Evolutionary conservation across 805 yeast species (phyloP), one percentile per base, ranked within the genome.

Genomic region (Lipomyces kockii): DNA sequence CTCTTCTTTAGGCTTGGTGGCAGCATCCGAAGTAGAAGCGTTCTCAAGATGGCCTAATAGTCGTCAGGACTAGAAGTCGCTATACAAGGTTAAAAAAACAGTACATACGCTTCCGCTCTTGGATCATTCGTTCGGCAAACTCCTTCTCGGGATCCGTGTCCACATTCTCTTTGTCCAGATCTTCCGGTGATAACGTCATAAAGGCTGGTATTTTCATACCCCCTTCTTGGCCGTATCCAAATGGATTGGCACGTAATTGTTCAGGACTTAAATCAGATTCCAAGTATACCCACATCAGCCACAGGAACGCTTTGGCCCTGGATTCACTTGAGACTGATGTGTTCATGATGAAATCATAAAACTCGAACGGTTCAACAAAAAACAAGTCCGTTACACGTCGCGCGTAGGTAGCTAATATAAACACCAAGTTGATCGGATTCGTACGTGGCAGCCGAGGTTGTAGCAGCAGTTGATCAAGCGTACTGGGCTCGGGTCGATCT

Each of bases 211-310:
- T 79, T 54, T 70, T 66, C 9, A 82, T 76, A 34, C 85, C 82
- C 27, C 66, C 73, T 14, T 69, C 74, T 22, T 69, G 73, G 17
- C 74, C 77, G 22, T 58, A 51, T 4, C 84, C 84, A 76, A 88
- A 89, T n/a, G 93, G 93, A 72, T 89, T 89, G 5, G 69, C 63
- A 0, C 74, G 76, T 17, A 89, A 73, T 64, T 84, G 85, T 34
- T 83, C 87, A 0, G 82, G 80, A 0, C 83, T 76, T 69, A 90
- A 81, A 66, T 85, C 83, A 0, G 97, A 90, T 75, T 94, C 97
- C 70, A 90, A 80, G 74, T 89, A 91, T 1, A 91, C 84, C 80
- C 91, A 93, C 55, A 91, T 74, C 49, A 94, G 79, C 98, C 98
- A 94, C 67, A 94, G 77, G 70, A 94, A 87, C 51, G 95, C 82